Percentiles rank a stretch among this genome's conserved stretches.
Evolutionary conservation across 2,329 filamentous ascomycete species (phyloP).

Genomic region (Alternaria angustiovoidea): DNA sequence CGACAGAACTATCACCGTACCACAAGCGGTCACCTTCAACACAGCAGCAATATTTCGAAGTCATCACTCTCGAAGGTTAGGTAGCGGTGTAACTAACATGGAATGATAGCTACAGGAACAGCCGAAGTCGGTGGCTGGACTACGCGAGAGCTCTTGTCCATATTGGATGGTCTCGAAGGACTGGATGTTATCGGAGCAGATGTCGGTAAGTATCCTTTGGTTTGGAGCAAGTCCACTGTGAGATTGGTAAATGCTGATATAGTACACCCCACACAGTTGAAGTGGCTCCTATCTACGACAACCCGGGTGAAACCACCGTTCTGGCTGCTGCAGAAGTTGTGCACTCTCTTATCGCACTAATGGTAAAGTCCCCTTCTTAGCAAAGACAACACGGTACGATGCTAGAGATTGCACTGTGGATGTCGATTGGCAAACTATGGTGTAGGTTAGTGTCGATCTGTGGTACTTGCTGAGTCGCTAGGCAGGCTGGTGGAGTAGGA

Average conservation of each 20-base stretch:
- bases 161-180: conserved; percentile 66
- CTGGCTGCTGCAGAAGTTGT: conserved; percentile 65
- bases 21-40: neutral
- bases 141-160: conserved; percentile 65
- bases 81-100: conserved; percentile 2
- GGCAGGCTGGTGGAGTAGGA: neutral
- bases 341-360: conserved; percentile 58
- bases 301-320: conserved; percentile 65
- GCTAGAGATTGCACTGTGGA: neutral
- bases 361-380: conserved; percentile 54
- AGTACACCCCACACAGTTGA: conserved; percentile 56
- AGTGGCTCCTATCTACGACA: conserved; percentile 69
- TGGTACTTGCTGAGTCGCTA: neutral
- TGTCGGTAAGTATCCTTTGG: conserved; percentile 52
- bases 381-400: neutral
- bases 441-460: neutral
- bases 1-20: neutral
- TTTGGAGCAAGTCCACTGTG: neutral
- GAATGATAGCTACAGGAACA: conserved; percentile 61
- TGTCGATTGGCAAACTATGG: neutral
- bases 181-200: conserved; percentile 67
- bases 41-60: neutral
- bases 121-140: conserved; percentile 69
- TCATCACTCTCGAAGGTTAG: neutral
- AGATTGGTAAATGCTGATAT: conserved; percentile 10